A percentile compares a stretch with the other conserved stretches of the same genome.
Evolutionary conservation across 768 basidiomycete genomes (phyloP).

Genomic region (Agaricus blazei): DNA sequence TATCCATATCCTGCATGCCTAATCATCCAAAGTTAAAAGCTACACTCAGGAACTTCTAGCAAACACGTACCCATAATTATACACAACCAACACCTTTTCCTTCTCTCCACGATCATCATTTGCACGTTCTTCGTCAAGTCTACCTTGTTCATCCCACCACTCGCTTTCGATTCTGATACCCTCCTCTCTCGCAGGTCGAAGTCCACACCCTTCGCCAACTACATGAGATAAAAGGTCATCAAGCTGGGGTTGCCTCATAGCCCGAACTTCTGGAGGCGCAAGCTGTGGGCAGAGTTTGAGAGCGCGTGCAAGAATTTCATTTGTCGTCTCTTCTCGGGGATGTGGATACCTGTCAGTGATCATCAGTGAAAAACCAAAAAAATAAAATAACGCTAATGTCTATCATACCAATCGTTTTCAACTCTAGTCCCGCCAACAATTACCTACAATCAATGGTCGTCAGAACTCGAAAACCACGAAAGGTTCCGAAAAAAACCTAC

Average conservation of each 20-base stretch:
- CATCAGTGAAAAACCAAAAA: neutral
- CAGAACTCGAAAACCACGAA: neutral
- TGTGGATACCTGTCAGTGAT: constrained; percentile 48
- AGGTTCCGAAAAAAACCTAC: constrained; percentile 20
- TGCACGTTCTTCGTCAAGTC: constrained; percentile 8
- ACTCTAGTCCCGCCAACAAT: constrained; percentile 61
- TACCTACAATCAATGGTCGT: constrained; percentile 21
- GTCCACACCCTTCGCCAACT: constrained; percentile 51
- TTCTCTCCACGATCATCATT: constrained; percentile 12
- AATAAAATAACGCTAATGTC: neutral
- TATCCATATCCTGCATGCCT: constrained; percentile 21
- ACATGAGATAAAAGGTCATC: constrained; percentile 47
- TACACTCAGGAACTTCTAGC: neutral
- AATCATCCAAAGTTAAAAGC: no score
- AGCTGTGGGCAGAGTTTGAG: constrained; percentile 53
- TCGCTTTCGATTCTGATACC: constrained; percentile 57
- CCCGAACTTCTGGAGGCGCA: constrained; percentile 48
- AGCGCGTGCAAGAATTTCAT: constrained; percentile 48
- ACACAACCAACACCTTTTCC: constrained; percentile 18
- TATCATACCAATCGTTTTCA: constrained; percentile 53
- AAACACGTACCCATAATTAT: constrained; percentile 29
- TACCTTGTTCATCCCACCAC: constrained; percentile 15
- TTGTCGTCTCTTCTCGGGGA: constrained; percentile 58
- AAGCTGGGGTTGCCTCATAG: constrained; percentile 37
- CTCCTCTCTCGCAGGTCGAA: constrained; percentile 49